Conservation (phyloP, 139 green algal species). For the Choricystis sp. region DNA sequence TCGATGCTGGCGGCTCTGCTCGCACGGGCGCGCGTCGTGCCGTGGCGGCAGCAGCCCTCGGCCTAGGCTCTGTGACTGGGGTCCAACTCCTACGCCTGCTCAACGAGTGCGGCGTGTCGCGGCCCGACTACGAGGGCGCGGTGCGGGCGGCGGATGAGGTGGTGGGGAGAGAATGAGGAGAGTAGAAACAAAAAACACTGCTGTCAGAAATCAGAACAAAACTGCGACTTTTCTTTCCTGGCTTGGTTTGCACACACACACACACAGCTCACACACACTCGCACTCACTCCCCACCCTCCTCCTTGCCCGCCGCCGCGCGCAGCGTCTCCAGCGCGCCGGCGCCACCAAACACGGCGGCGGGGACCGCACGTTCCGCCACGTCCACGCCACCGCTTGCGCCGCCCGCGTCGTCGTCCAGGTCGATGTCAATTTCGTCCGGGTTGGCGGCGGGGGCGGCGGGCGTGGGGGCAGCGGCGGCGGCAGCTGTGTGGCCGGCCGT, state of each 20-base stretch:
- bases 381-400: constrained; percentile 7
- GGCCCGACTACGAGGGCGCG: background rate
- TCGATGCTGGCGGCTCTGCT: background rate
- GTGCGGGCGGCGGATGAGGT: too few relatives aligned
- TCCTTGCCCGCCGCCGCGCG: background rate
- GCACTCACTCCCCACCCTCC: background rate
- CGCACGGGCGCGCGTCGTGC: background rate
- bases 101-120: background rate
- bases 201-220: background rate
- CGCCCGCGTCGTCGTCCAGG: constrained; percentile 40
- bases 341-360: constrained; percentile 52
- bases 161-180: background rate
- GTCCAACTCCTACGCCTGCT: background rate
- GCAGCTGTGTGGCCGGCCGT: constrained; percentile 20
- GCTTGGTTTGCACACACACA: too few relatives aligned
- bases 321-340: background rate
- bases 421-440: constrained; percentile 92
- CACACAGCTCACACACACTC: too few relatives aligned
- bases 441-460: background rate
- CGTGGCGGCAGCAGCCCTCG: background rate
- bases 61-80: background rate
- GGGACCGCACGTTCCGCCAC: constrained; percentile 58
- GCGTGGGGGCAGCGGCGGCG: constrained; percentile 6
- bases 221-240: background rate
- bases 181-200: too few relatives aligned